Evolutionary conservation across 139 green algal species (phyloP), one percentile per base, ranked within the genome.

Genomic region (Micromonas commoda): DNA sequence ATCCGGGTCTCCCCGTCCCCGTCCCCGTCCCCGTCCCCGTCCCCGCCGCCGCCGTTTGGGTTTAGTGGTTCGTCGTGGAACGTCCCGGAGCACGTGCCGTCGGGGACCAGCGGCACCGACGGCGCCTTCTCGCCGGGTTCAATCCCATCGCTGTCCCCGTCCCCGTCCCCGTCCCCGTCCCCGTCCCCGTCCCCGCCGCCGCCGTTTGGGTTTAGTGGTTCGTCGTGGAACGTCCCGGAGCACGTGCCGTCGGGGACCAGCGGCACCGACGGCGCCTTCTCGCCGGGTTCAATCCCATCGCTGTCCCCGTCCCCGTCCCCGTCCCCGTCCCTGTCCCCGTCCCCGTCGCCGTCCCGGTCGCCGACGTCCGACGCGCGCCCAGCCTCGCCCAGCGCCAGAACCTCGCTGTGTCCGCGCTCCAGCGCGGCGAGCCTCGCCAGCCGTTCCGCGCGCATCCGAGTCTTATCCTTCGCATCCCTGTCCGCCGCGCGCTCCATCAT

Each of bases 211-310:
- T 32, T 34, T n/a, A n/a, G n/a, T n/a, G n/a, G n/a, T n/a, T n/a
- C n/a, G n/a, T n/a, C n/a, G n/a, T n/a, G n/a, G 20, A 28, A 76
- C 33, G 68, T 6, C 68, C 24, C 13, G 68, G 19, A 21, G 19
- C 19, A 76, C 68, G n/a, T n/a, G 20, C 75, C 75, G 37, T 80
- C 75, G 2, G 75, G 75, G 5, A 80, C 37, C 31, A 80, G 66
- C 61, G n/a, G 63, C 2, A 69, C 2, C 28, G 70, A 64, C 2
- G 52, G 3, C 72, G 24, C 45, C 3, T 78, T n/a, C 26, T 64
- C 45, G 24, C 31, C 31, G 5, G 3, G 4, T 37, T 26, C 72
- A 1, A 66, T 35, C 2, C 70, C 70, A 20, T 20, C 2, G 23
- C 35, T 19, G 28, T 64, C 29, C 45, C 26, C n/a, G 26, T 65